Conservation (phyloP, 2,329 filamentous ascomycete species). For the Cercospora sp. region DNA sequence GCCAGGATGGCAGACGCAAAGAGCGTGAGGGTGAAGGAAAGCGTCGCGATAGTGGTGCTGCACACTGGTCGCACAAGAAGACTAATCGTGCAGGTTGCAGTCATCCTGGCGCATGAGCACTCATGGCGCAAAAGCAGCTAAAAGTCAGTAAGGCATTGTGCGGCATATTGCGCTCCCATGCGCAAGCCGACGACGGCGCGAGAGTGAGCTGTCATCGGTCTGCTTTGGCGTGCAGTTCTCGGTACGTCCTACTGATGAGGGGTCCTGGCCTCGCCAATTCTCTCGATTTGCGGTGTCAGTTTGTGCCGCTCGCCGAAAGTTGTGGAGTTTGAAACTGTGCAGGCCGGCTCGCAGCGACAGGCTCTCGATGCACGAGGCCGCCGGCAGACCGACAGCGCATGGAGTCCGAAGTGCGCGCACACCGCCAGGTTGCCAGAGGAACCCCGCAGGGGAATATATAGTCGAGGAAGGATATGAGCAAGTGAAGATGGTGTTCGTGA, state of each 20-base stretch:
- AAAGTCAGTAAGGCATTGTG: background rate
- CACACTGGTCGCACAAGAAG: constrained; percentile 10
- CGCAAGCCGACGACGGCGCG: constrained; percentile 13
- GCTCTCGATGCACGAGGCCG: constrained; percentile 10
- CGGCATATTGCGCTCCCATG: background rate
- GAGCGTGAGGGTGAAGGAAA: background rate
- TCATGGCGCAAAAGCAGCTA: constrained; percentile 2
- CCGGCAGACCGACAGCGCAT: constrained; percentile 15
- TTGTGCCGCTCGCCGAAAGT: constrained; percentile 16
- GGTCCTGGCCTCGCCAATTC: constrained; percentile 9
- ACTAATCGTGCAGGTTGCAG: constrained; percentile 4
- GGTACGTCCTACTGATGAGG: constrained; percentile 12
- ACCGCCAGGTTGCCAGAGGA: constrained; percentile 8
- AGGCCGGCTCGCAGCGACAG: constrained; percentile 12
- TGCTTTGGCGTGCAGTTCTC: constrained; percentile 9
- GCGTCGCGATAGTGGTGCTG: constrained; percentile 2
- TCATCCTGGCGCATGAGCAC: constrained; percentile 16
- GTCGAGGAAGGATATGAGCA: background rate
- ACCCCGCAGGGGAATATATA: background rate
- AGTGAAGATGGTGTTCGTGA: background rate
- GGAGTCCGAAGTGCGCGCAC: background rate
- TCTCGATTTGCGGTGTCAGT: constrained; percentile 15
- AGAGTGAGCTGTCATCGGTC: constrained; percentile 10
- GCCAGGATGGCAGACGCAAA: background rate
- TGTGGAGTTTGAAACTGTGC: constrained; percentile 17